Conservation (phyloP, 805 yeast species). For the Saturnispora halmiae region DNA sequence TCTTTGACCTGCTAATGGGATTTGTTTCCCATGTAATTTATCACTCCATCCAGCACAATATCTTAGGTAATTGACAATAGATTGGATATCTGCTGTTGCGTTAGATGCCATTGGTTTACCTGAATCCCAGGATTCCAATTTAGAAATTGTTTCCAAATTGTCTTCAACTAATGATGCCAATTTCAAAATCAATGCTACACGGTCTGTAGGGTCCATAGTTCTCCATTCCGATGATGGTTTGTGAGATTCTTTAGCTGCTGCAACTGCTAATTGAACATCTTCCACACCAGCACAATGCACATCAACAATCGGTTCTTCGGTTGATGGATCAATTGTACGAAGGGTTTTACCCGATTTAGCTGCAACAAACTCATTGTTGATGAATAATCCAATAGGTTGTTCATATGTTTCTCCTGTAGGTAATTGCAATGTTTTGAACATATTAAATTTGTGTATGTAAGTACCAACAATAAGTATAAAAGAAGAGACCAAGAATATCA, state of each 20-base stretch:
- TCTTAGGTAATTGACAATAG: slow-evolving; percentile 36
- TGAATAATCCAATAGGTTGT: slow-evolving; percentile 58
- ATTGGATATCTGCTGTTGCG: slow-evolving; percentile 41
- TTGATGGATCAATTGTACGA: slow-evolving; percentile 41
- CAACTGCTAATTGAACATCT: slow-evolving; percentile 44
- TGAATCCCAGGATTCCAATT: slow-evolving; percentile 46
- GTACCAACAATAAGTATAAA: background rate
- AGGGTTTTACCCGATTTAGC: slow-evolving; percentile 29
- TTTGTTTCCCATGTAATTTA: slow-evolving; percentile 38
- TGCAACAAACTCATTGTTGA: slow-evolving; percentile 42
- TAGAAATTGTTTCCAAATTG: slow-evolving; percentile 40
- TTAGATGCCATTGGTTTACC: slow-evolving; percentile 44
- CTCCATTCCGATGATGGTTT: slow-evolving; percentile 32
- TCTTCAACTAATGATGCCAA: slow-evolving; percentile 44
- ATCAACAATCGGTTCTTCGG: slow-evolving; percentile 37
- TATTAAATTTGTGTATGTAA: too few relatives aligned
- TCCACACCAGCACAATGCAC: slow-evolving; percentile 38
- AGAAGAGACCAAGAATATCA: background rate
- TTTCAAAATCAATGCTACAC: slow-evolving; percentile 34
- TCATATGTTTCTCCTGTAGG: slow-evolving; percentile 42
- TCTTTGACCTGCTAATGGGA: slow-evolving; percentile 33
- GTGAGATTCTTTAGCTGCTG: slow-evolving; percentile 40
- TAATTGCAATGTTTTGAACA: slow-evolving; percentile 17
- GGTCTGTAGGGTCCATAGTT: slow-evolving; percentile 33
- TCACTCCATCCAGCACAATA: slow-evolving; percentile 60